Base-by-base conservation (phyloP, 2,329 filamentous ascomycete genomes). In the Clonostachys rhizophaga region DNA sequence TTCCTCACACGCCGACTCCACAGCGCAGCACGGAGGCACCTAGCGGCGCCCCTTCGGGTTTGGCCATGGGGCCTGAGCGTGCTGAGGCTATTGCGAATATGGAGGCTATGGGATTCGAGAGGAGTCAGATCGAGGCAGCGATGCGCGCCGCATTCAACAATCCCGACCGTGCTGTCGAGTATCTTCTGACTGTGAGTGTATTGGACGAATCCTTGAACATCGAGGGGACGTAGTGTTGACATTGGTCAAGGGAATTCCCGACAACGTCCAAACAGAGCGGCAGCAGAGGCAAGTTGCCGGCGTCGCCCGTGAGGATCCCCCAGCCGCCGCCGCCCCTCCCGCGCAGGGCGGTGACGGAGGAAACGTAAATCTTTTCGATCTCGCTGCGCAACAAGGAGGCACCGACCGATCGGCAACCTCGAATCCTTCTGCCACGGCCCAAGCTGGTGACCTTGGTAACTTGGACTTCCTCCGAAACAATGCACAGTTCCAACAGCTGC, bases 81-180 rank as follows among this genome's bases (percentile, higher is more conserved):
- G 82, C 88, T 52, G 83, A 85, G 56, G 91, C 90, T 36, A 86
- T 97, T 60, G 79, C 86, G 43, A 90, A 91, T 64, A 96, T 99
- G 91, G 91, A 96, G 71, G 87, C 86, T 55, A 99, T 99, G 94
- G 94, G 94, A 9, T 99, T 99, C 57, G 83, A 89, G 60, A 81
- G 91, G 61, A 75, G 83, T 45, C 87, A 95, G 62, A 96, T 96
- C 56, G 91, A 96, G 58, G 83, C 87, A 43, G 94, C 94, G 45
- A 94, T 99, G 86, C 88, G 92, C 61, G 94, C 94, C 53, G 94
- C 94, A 13, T 99, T 89, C 69, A 95, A 87, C 78, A 99, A 99
- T 72, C 91, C 92, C 13, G 92, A 97, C 67, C 90, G 94, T 58
- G 94, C 94, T 46, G 92, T 99, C 48, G 94, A 99, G 67, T 99